Conservation (phyloP, 106 monocot genomes). For the Apostasia ramifera region DNA sequence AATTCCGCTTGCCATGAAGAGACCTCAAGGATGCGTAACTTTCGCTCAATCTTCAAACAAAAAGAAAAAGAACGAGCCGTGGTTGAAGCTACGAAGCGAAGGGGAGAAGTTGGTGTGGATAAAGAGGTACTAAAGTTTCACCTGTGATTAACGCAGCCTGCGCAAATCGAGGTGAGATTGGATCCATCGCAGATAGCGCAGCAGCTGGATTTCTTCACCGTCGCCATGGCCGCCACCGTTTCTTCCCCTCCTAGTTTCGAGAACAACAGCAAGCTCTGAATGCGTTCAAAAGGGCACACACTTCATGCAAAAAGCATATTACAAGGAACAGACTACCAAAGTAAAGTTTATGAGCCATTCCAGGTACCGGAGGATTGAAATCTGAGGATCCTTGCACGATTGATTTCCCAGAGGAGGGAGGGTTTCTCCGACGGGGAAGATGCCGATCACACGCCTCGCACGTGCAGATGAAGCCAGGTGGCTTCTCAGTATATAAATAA, state of each 20-base stretch:
- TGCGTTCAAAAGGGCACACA: too few species aligned
- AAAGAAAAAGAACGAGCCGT: background rate
- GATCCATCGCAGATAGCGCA: conserved; percentile 70
- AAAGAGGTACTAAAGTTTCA: conserved; percentile 1
- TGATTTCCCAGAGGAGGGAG: too few species aligned
- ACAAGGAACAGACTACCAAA: too few species aligned
- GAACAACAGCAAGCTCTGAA: too few species aligned
- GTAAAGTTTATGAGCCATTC: too few species aligned
- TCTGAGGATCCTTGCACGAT: too few species aligned
- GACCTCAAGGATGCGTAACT: conserved; percentile 36
- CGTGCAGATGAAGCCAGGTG: too few species aligned
- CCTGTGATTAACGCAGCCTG: conserved; percentile 78
- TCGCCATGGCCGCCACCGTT: conserved; percentile 1
- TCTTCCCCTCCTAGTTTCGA: background rate
- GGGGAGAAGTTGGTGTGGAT: background rate
- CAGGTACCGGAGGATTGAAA: too few species aligned
- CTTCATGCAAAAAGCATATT: too few species aligned
- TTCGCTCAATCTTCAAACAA: conserved; percentile 47
- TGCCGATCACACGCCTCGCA: too few species aligned
- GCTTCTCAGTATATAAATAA: too few species aligned
- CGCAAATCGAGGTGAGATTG: conserved; percentile 69
- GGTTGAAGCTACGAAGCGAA: background rate
- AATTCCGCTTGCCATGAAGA: conserved; percentile 38
- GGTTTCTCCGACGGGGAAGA: too few species aligned
- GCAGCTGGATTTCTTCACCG: conserved; percentile 35